A percentile compares a stretch with the other conserved stretches of the same genome.
These are phyloP conservation scores for Lasiosphaeriaceae sp. DNA, from an alignment of 495 filamentous ascomycete species.

Conservation along the genomic window DNA sequence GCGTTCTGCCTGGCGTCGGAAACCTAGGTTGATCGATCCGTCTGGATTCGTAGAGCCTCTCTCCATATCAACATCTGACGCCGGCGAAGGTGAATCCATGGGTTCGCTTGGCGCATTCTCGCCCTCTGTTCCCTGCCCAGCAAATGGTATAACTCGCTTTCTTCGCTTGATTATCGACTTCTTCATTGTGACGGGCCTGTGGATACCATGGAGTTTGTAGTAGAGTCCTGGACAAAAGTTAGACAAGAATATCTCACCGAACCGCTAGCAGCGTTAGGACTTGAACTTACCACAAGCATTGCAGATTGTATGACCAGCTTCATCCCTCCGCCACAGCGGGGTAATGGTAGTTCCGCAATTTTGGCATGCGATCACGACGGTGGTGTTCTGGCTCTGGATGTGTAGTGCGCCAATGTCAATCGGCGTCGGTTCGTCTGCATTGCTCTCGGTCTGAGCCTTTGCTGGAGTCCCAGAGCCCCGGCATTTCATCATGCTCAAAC, in stretches of 20 bases:
- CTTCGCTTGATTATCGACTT: slow-evolving; percentile 93
- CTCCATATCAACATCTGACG: slow-evolving; percentile 34
- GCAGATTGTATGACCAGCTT: slow-evolving; percentile 94
- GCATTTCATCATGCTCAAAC: slow-evolving; percentile 55
- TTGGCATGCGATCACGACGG: slow-evolving; percentile 86
- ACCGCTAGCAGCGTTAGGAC: slow-evolving; percentile 25
- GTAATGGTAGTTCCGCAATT: slow-evolving; percentile 98
- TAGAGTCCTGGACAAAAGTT: slow-evolving; percentile 66
- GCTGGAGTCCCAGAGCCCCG: slow-evolving; percentile 27
- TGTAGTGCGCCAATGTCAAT: slow-evolving; percentile 47
- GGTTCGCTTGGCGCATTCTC: slow-evolving; percentile 43
- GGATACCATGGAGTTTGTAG: slow-evolving; percentile 91
- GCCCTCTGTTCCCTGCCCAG: slow-evolving; percentile 34
- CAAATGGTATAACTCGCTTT: slow-evolving; percentile 88
- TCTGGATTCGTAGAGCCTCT: slow-evolving; percentile 50
- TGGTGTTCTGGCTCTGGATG: slow-evolving; percentile 51
- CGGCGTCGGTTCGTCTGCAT: slow-evolving; percentile 32
- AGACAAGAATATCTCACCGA: slow-evolving; percentile 4
- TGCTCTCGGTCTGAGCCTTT: slow-evolving; percentile 22
- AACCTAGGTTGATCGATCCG: slow-evolving; percentile 57
- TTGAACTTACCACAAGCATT: slow-evolving; percentile 89
- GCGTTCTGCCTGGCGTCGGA: slow-evolving; percentile 45
- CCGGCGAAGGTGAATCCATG: slow-evolving; percentile 39
- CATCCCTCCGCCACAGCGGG: slow-evolving; percentile 92
- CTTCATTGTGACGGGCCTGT: slow-evolving; percentile 94